phyloP scores from a whole-genome alignment of 2,329 filamentous ascomycete genomes.

The Nigrospora sphaerica region DNA sequence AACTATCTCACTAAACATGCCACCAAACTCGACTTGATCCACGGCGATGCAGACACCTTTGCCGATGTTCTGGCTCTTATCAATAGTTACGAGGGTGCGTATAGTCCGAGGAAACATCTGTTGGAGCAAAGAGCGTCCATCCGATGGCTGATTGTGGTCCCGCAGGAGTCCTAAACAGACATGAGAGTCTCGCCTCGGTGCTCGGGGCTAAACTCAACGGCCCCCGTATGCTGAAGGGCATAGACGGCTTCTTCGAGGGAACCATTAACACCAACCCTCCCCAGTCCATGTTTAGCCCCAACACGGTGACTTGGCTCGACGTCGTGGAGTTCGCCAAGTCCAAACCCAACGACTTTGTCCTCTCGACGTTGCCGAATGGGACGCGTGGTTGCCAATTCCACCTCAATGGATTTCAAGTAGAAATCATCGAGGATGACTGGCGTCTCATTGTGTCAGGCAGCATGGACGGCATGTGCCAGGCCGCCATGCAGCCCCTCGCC shows the following conservation, averaged over 20 bases:
- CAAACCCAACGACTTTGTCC: constrained; percentile 70
- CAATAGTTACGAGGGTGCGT: constrained; percentile 64
- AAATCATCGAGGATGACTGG: constrained; percentile 85
- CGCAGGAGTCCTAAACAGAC: constrained; percentile 67
- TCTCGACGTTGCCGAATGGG: constrained; percentile 63
- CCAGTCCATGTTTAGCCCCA: constrained; percentile 50
- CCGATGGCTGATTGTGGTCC: background rate
- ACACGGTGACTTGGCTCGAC: constrained; percentile 69
- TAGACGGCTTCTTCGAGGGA: constrained; percentile 80
- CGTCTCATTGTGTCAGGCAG: constrained; percentile 76
- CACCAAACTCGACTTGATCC: constrained; percentile 42
- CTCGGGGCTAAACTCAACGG: constrained; percentile 77
- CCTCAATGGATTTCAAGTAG: constrained; percentile 72
- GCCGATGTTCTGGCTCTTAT: constrained; percentile 66
- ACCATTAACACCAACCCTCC: constrained; percentile 51
- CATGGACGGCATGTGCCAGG: constrained; percentile 64
- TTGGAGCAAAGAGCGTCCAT: too few relatives aligned
- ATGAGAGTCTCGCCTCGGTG: constrained; percentile 81
- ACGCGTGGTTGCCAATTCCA: constrained; percentile 72
- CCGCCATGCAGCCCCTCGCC: constrained; percentile 71
- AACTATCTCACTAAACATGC: constrained; percentile 44
- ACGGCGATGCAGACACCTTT: constrained; percentile 59
- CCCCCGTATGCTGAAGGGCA: constrained; percentile 75
- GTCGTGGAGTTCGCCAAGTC: constrained; percentile 77
- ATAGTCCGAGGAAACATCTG: constrained; percentile 7